Percentiles rank a stretch among this genome's conserved stretches.
Evolutionary conservation across 768 basidiomycete species (phyloP).

Genomic region (Hortiboletus flavorubellus): DNA sequence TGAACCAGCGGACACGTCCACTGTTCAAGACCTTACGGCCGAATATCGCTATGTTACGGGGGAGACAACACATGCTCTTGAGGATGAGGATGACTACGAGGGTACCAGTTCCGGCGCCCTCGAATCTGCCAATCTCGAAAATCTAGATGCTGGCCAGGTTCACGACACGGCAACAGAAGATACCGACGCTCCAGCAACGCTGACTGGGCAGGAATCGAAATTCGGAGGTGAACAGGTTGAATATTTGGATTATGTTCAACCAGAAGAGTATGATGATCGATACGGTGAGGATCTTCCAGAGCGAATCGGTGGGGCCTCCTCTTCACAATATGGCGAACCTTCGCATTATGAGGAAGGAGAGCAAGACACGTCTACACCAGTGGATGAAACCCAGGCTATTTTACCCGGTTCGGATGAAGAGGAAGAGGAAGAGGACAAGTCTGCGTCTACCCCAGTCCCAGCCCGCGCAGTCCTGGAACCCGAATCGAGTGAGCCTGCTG

Average conservation of each 20-base stretch:
- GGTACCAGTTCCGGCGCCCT: conserved; percentile 14
- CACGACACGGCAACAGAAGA: conserved; percentile 24
- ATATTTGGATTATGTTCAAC: conserved; percentile 32
- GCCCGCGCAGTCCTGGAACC: conserved; percentile 4
- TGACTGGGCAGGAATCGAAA: conserved; percentile 9
- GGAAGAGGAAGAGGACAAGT: conserved; percentile 16
- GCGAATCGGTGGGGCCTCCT: conserved; percentile 16
- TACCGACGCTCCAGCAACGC: conserved; percentile 15
- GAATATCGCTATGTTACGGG: conserved; percentile 19
- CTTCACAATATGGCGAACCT: conserved; percentile 16
- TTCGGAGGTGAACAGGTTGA: conserved; percentile 33
- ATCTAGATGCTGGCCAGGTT: conserved; percentile 29
- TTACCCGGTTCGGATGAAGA: conserved; percentile 13
- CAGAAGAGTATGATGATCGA: conserved; percentile 35
- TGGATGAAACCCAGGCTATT: conserved; percentile 15
- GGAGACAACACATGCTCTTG: conserved; percentile 15
- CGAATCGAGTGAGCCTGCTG: not conserved
- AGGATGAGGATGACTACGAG: conserved; percentile 23
- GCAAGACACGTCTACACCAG: conserved; percentile 15
- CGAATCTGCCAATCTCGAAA: conserved; percentile 14
- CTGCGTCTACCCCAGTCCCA: conserved; percentile 16
- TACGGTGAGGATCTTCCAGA: conserved; percentile 36
- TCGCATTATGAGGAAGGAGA: conserved; percentile 23
- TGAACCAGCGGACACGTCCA: not conserved
- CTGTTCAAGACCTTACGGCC: conserved; percentile 6